A percentile compares a stretch with the other conserved stretches of the same genome.
Evolutionary conservation across 805 yeast genomes (phyloP).

Genomic region (Candida alai): DNA sequence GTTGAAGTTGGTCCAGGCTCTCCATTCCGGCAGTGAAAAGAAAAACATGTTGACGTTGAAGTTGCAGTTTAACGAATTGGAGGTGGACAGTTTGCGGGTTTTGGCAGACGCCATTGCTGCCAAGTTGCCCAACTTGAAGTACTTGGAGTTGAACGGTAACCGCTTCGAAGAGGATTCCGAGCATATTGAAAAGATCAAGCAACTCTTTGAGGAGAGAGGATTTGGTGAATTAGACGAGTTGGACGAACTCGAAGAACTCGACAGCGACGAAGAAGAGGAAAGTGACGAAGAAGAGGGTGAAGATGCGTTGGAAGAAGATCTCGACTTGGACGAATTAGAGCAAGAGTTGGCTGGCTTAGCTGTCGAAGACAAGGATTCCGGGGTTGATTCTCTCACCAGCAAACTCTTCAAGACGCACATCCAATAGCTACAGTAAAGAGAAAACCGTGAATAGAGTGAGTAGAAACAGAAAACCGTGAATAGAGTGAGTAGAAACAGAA

Average conservation of each 20-base stretch:
- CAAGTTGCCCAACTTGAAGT: constrained; percentile 56
- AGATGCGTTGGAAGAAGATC: constrained; percentile 52
- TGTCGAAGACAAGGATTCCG: constrained; percentile 40
- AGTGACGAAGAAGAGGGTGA: constrained; percentile 51
- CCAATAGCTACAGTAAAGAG: constrained; percentile 14
- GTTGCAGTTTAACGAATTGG: constrained; percentile 87
- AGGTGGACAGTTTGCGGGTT: constrained; percentile 56
- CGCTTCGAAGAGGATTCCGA: constrained; percentile 85
- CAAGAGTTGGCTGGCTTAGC: constrained; percentile 48
- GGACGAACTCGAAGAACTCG: constrained; percentile 88
- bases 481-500: too few species aligned
- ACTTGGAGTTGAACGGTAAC: constrained; percentile 89
- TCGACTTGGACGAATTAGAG: constrained; percentile 44
- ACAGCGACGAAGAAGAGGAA: constrained; percentile 66
- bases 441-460: too few species aligned
- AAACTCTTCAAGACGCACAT: constrained; percentile 56
- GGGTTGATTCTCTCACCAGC: constrained; percentile 56
- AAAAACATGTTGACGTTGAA: constrained; percentile 54
- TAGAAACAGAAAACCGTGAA: too few species aligned
- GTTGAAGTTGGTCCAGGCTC: constrained; percentile 45
- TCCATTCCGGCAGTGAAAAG: constrained; percentile 32
- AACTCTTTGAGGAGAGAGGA: constrained; percentile 67
- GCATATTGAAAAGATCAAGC: constrained; percentile 55
- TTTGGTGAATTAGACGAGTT: constrained; percentile 85
- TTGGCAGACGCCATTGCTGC: constrained; percentile 51